Conservation (phyloP, 228 moss, liverwort and hornwort genomes). For the Sphagnum fallax region DNA sequence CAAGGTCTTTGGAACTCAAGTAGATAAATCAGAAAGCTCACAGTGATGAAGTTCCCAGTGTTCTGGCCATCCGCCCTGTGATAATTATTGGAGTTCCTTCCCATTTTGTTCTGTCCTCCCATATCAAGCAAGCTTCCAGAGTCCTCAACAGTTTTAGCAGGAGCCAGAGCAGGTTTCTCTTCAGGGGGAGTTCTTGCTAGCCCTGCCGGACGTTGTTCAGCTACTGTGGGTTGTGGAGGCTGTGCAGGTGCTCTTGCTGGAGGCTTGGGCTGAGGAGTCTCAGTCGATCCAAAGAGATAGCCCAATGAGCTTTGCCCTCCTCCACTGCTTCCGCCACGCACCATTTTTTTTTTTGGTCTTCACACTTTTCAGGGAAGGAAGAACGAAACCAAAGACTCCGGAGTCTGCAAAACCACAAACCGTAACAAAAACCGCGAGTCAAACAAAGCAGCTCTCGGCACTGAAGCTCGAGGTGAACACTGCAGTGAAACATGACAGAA, state of each 20-base stretch:
- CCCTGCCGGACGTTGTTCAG: conserved; percentile 10
- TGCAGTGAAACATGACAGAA: too few species aligned
- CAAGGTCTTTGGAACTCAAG: too few species aligned
- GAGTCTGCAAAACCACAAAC: not conserved
- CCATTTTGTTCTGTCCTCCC: conserved; percentile 46
- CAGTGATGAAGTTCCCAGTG: conserved; percentile 96
- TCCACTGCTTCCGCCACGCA: conserved; percentile 55
- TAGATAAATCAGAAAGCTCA: conserved; percentile 14
- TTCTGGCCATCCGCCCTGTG: conserved; percentile 98
- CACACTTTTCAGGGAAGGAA: not conserved
- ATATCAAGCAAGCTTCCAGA: conserved; percentile 52
- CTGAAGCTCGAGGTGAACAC: too few species aligned
- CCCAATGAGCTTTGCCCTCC: conserved; percentile 57
- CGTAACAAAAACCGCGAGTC: too few species aligned
- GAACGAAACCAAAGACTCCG: not conserved
- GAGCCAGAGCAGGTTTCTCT: conserved; percentile 32
- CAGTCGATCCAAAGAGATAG: conserved; percentile 38
- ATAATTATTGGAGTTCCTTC: conserved; percentile 92
- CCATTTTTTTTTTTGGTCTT: conserved; percentile 17
- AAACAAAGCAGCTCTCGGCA: too few species aligned
- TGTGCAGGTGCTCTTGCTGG: conserved; percentile 3
- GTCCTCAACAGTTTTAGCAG: conserved; percentile 50
- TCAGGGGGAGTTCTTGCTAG: conserved; percentile 12
- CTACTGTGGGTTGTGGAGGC: conserved; percentile 2
- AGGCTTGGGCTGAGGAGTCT: conserved; percentile 1